Percentiles rank a stretch among this genome's conserved stretches.
Evolutionary conservation across 78 protist genomes (phyloP).

Genomic region (Tieghemostelium lacteum): DNA sequence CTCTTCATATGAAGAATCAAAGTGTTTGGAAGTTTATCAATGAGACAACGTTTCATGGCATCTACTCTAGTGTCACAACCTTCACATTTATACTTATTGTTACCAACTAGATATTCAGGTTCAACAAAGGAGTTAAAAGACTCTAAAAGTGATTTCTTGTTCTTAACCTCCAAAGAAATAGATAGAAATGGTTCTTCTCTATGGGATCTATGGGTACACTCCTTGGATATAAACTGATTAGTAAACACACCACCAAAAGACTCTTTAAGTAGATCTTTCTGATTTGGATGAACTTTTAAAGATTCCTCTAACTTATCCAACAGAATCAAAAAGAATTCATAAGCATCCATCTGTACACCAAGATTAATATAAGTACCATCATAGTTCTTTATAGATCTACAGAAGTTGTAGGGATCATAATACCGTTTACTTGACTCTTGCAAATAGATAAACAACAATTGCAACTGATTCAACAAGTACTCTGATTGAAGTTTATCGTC

Average conservation of each 20-base stretch:
- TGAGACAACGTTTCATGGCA: conserved; percentile 61
- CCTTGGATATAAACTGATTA: conserved; percentile 78
- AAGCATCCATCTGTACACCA: conserved; percentile 87
- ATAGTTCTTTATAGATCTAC: conserved; percentile 60
- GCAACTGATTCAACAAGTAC: conserved; percentile 84
- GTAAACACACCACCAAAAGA: conserved; percentile 72
- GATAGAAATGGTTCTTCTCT: conserved; percentile 87
- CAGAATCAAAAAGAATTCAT: conserved; percentile 90
- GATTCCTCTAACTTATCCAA: conserved; percentile 88
- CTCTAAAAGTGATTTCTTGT: conserved; percentile 81
- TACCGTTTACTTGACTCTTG: conserved; percentile 80
- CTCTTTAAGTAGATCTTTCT: conserved; percentile 14
- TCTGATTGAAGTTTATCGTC: conserved; percentile 9
- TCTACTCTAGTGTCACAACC: conserved; percentile 78
- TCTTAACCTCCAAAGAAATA: conserved; percentile 87
- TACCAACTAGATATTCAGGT: conserved; percentile 95
- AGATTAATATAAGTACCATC: conserved; percentile 83
- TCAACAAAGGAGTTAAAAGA: conserved; percentile 81
- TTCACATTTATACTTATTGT: conserved; percentile 92
- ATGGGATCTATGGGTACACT: conserved; percentile 77
- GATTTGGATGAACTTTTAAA: conserved; percentile 25
- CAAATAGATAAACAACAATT: conserved; percentile 82
- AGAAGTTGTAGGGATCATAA: conserved; percentile 57
- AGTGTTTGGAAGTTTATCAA: conserved; percentile 76
- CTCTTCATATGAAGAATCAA: conserved; percentile 82